phyloP scores from a whole-genome alignment of 106 monocot species.

The Posidonia australis region DNA sequence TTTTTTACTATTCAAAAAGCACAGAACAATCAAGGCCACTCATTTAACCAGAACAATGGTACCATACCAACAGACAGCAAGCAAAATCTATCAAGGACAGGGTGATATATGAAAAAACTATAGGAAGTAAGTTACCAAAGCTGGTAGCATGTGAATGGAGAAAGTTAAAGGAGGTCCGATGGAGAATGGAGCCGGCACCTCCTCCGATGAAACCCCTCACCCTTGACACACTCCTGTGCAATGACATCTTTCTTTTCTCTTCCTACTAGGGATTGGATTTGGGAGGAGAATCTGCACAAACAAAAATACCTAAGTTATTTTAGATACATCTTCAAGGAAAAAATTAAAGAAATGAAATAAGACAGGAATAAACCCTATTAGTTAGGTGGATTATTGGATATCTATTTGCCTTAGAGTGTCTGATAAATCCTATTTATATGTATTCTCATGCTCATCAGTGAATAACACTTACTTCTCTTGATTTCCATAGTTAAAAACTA shows the following conservation, averaged over 20 bases:
- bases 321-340: too few relatives aligned
- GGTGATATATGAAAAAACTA: neutral
- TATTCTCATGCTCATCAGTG: too few relatives aligned
- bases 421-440: too few relatives aligned
- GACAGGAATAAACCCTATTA: too few relatives aligned
- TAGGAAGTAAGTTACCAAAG: conserved; percentile 31
- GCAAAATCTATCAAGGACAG: neutral
- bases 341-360: too few relatives aligned
- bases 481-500: too few relatives aligned
- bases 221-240: neutral
- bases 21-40: neutral
- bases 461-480: too few relatives aligned
- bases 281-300: too few relatives aligned
- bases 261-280: too few relatives aligned
- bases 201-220: neutral
- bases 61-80: neutral
- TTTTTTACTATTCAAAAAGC: neutral
- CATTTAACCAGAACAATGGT: neutral
- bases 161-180: conserved; percentile 4
- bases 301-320: too few relatives aligned
- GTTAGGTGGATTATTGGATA: too few relatives aligned
- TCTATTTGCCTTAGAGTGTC: too few relatives aligned
- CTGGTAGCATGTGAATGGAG: conserved; percentile 78
- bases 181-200: conserved; percentile 1
- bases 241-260: neutral